phyloP scores from a whole-genome alignment of 768 basidiomycete species.

The Chalciporus pseudorubinellus region DNA sequence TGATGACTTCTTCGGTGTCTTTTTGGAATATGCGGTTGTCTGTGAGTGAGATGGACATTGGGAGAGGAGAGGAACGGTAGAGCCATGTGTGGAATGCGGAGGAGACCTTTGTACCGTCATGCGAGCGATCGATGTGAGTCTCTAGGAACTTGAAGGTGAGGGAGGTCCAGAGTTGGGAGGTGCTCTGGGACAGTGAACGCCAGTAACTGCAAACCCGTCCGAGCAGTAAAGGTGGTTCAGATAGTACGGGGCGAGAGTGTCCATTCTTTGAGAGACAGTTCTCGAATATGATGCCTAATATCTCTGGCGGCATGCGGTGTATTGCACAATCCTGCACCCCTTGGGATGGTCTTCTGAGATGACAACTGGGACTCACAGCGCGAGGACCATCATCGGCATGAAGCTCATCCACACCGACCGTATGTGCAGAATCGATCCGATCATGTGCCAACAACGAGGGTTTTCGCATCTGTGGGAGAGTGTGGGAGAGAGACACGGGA shows the following conservation, averaged over 20 bases:
- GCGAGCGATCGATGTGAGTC: slow-evolving; percentile 18
- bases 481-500: too few species aligned
- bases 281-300: slow-evolving; percentile 36
- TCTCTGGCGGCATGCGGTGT: slow-evolving; percentile 32
- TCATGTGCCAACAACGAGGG: not conserved
- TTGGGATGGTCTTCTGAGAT: not conserved
- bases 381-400: not conserved
- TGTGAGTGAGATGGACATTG: slow-evolving; percentile 25
- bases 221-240: slow-evolving; percentile 24
- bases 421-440: not conserved
- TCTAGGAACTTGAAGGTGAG: slow-evolving; percentile 25
- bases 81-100: slow-evolving; percentile 24
- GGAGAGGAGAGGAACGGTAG: slow-evolving; percentile 16
- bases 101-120: slow-evolving; percentile 14
- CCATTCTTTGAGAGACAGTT: slow-evolving; percentile 9
- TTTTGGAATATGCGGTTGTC: slow-evolving; percentile 26
- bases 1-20: slow-evolving; percentile 22
- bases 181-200: slow-evolving; percentile 19
- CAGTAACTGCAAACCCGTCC: slow-evolving; percentile 26
- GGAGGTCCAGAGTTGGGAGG: slow-evolving; percentile 26
- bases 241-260: not conserved
- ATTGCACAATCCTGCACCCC: not conserved
- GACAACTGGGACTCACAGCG: too few species aligned
- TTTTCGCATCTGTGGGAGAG: too few species aligned
- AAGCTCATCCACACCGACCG: not conserved